Percentiles rank a stretch among this genome's conserved stretches.
Evolutionary conservation across 2,329 filamentous ascomycete species (phyloP).

Genomic region (Tolypocladium nubicola): DNA sequence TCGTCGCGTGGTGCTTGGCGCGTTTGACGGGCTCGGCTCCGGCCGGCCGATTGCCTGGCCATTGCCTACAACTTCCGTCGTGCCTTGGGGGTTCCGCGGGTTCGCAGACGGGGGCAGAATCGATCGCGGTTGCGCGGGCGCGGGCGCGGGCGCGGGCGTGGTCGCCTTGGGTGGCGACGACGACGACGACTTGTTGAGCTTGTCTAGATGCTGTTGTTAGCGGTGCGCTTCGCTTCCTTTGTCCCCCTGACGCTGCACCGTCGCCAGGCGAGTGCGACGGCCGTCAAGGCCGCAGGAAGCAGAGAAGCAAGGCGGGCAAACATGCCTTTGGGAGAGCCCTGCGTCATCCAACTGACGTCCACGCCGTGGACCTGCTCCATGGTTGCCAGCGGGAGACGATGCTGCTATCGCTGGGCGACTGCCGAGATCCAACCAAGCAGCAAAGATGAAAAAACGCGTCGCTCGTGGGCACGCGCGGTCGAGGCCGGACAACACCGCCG

Average conservation of each 20-base stretch:
- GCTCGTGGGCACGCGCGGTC: not conserved
- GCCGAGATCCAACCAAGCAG: not conserved
- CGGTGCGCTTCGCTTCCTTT: not conserved
- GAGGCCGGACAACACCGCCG: not conserved
- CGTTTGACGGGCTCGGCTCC: constrained; percentile 13
- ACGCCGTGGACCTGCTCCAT: constrained; percentile 78
- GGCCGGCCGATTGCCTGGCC: constrained; percentile 9
- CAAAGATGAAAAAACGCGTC: not conserved
- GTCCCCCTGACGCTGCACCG: not conserved
- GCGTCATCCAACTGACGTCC: constrained; percentile 82
- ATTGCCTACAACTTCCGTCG: constrained; percentile 12
- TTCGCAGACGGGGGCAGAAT: constrained; percentile 18
- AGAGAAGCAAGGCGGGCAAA: constrained; percentile 1
- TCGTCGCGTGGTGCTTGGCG: constrained; percentile 12
- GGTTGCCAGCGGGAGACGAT: constrained; percentile 11
- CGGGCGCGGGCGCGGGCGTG: not conserved
- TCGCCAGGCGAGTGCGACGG: not conserved
- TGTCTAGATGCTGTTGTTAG: constrained; percentile 13
- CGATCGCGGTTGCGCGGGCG: constrained; percentile 20
- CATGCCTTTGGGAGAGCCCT: constrained; percentile 73
- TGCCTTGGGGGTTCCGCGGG: constrained; percentile 14
- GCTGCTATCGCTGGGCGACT: not conserved
- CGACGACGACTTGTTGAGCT: constrained; percentile 17
- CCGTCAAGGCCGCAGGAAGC: not conserved
- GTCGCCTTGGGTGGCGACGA: constrained; percentile 13